A percentile compares a stretch with the other conserved stretches of the same genome.
These are phyloP conservation scores for Trypanosoma cruzi DNA, from an alignment of 208 protist species.

Conservation along the genomic window DNA sequence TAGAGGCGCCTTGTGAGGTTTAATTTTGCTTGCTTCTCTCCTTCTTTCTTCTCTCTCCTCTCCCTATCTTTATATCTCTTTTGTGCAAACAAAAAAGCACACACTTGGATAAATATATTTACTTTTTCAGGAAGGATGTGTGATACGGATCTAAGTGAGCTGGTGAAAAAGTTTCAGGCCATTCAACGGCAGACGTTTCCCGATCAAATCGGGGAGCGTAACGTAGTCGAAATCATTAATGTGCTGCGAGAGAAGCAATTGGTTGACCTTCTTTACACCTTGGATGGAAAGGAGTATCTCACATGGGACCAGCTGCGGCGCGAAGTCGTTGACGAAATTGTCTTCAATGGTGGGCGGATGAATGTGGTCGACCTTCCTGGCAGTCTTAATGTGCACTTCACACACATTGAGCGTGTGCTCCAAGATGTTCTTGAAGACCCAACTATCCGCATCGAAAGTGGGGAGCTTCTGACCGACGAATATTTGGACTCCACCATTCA, in stretches of 20 bases:
- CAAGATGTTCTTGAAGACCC: slow-evolving; percentile 59
- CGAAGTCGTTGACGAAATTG: slow-evolving; percentile 78
- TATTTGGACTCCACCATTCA: slow-evolving; percentile 60
- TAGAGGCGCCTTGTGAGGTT: not conserved
- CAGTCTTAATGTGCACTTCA: slow-evolving; percentile 66
- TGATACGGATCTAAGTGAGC: slow-evolving; percentile 58
- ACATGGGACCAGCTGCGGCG: slow-evolving; percentile 80
- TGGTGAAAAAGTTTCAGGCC: slow-evolving; percentile 69
- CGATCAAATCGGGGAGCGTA: slow-evolving; percentile 77
- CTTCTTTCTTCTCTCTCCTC: slow-evolving; percentile 14
- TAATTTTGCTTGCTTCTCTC: not conserved
- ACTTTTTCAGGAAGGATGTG: slow-evolving; percentile 30
- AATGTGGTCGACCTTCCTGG: slow-evolving; percentile 77
- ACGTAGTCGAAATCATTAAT: slow-evolving; percentile 84
- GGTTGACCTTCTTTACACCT: slow-evolving; percentile 76
- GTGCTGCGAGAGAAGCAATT: slow-evolving; percentile 63
- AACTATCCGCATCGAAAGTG: slow-evolving; percentile 47
- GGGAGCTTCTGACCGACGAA: slow-evolving; percentile 69
- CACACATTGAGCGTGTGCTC: slow-evolving; percentile 70
- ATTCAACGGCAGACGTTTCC: slow-evolving; percentile 65
- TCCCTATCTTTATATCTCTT: not conserved
- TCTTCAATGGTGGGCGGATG: slow-evolving; percentile 66
- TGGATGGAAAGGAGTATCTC: slow-evolving; percentile 84
- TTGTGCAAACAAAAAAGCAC: not conserved
- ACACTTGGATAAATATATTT: slow-evolving; percentile 4